Conservation (phyloP, 495 filamentous ascomycete genomes). For the Lineolata rhizophorae region DNA sequence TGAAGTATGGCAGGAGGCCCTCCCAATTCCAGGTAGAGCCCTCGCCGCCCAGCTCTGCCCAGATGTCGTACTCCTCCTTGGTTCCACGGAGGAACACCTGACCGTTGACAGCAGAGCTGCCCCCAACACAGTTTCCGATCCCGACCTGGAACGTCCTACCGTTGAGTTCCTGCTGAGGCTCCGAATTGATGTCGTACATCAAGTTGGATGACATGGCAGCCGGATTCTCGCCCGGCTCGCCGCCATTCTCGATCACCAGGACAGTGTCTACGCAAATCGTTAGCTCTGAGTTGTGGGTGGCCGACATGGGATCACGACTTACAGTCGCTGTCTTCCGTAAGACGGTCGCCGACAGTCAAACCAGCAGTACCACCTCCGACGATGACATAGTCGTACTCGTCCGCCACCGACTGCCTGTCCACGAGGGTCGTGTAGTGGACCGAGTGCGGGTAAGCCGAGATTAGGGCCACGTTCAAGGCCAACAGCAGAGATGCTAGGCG, state of each 20-base stretch:
- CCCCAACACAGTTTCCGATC: conserved; percentile 3
- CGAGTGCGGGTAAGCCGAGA: too few relatives aligned
- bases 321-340: conserved; percentile 7
- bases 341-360: conserved; percentile 5
- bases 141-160: neutral
- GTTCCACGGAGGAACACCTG: conserved; percentile 7
- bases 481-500: too few relatives aligned
- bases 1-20: too few relatives aligned
- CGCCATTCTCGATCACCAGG: conserved; percentile 7
- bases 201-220: too few relatives aligned
- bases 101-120: conserved; percentile 7
- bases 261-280: conserved; percentile 4
- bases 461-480: too few relatives aligned
- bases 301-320: too few relatives aligned
- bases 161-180: conserved; percentile 5
- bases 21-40: conserved; percentile 9
- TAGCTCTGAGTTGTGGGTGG: too few relatives aligned
- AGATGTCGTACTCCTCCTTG: conserved; percentile 7
- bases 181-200: conserved; percentile 5
- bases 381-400: conserved; percentile 16
- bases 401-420: too few relatives aligned
- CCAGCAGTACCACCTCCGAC: conserved; percentile 8
- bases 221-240: neutral
- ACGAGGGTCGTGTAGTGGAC: too few relatives aligned
- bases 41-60: conserved; percentile 6